Evolutionary conservation across 192 early-diverging fungal species (phyloP), one percentile per base, ranked within the genome.

Genomic region (Coemansia sp.): DNA sequence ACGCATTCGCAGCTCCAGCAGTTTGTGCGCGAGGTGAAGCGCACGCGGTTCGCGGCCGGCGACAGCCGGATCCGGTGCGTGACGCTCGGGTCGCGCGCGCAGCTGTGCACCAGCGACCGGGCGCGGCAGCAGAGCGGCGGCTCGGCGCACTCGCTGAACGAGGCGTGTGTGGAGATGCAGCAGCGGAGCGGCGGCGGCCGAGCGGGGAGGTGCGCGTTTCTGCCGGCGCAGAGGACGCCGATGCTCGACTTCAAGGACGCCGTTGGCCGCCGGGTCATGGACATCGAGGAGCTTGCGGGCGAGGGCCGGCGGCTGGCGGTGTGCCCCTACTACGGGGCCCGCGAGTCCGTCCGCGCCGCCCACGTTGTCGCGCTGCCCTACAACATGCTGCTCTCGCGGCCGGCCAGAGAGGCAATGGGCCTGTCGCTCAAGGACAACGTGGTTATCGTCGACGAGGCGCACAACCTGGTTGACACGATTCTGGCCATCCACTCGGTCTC

Each of bases 1-100:
- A 93, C 93, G 15, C 97, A 98, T 74, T 96, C 94, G 6, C 97
- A 98, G 77, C 75, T 98, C 15, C 80, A 88, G 23, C 97, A 98
- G 71, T 94, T 98, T 69, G 75, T 96, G 0, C 75, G 85, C 65
- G 94, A 98, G 74, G 67, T 97, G 10, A 84, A 88, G 68, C 95
- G 92, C 73, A 96, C 96, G 2, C 65, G 54, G 9, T 95, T 91
- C 67, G 77, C 77, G 1, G 23, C 15, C 16, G 84, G 87, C 16
- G 52, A 82, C 32, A 54, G 3, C 26, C 57, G 80, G 11, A 72
- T 91, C 18, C 86, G 79, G 32, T 72, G 85, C 15, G 80, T 94
- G 4, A 88, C 91, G 6, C 80, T 98, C 4, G 95, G 93, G 0
- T 95, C 94, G 5, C 81, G 96, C 44, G 85, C 85, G 71, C 90